Conservation (phyloP, 345 rosid species). For the Garcia nutans region DNA sequence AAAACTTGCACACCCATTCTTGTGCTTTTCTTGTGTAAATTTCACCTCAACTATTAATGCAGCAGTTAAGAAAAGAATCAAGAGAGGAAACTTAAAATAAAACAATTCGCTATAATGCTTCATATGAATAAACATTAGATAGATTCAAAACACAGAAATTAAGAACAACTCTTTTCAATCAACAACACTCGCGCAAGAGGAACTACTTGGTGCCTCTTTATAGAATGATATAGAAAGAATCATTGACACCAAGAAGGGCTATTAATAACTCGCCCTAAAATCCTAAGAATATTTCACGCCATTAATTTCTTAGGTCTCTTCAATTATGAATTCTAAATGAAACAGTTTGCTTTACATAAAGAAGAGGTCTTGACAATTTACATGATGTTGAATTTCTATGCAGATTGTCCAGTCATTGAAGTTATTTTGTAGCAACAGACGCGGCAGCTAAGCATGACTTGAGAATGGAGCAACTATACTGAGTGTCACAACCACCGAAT, state of each 20-base stretch:
- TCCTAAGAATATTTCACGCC: neutral
- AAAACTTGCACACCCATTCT: too few species aligned
- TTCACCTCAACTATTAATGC: neutral
- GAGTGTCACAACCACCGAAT: slow-evolving; percentile 1
- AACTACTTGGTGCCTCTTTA: neutral
- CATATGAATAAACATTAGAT: neutral
- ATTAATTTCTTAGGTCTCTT: neutral
- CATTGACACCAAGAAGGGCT: neutral
- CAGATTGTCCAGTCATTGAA: slow-evolving; percentile 14
- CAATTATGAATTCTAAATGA: slow-evolving; percentile 13
- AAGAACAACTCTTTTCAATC: neutral
- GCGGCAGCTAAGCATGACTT: slow-evolving; percentile 18
- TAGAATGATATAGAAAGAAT: neutral
- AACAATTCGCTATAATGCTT: neutral
- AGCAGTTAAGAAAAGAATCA: neutral
- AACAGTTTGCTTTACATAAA: slow-evolving; percentile 34
- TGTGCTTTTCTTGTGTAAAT: neutral
- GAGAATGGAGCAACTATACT: slow-evolving; percentile 7
- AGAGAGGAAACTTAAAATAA: neutral
- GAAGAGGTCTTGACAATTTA: slow-evolving; percentile 28
- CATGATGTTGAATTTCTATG: slow-evolving; percentile 16
- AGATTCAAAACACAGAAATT: neutral
- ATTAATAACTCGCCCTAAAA: slow-evolving; percentile 3
- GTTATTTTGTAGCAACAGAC: slow-evolving; percentile 24
- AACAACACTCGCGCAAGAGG: neutral